phyloP scores from a whole-genome alignment of 192 early-diverging fungal species.

The Coemansia sp. region DNA sequence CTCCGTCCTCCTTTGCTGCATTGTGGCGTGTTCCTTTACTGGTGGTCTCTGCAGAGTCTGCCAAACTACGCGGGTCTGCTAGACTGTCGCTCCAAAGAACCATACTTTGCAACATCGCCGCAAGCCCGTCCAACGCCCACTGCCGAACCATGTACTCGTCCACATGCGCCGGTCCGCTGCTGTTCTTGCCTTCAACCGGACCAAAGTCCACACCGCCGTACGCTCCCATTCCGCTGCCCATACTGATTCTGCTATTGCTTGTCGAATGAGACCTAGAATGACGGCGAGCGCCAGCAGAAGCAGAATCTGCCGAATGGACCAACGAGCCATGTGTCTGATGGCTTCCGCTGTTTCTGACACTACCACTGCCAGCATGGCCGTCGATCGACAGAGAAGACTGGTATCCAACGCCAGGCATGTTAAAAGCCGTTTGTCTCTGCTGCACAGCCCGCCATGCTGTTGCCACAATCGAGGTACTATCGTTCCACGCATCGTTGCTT shows the following conservation, averaged over 20 bases:
- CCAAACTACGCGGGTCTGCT: constrained; percentile 13
- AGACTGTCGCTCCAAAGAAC: constrained; percentile 65
- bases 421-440: constrained; percentile 46
- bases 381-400: background rate
- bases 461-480: constrained; percentile 12
- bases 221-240: constrained; percentile 3
- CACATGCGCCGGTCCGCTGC: background rate
- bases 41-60: background rate
- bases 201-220: constrained; percentile 33
- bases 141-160: constrained; percentile 58
- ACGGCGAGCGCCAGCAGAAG: background rate
- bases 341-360: background rate
- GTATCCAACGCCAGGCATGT: constrained; percentile 6
- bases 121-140: constrained; percentile 63
- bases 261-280: constrained; percentile 18
- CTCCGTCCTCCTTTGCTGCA: background rate
- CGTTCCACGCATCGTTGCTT: constrained; percentile 17
- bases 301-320: background rate
- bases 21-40: background rate
- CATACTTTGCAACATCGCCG: constrained; percentile 64
- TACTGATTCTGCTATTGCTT: constrained; percentile 10
- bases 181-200: constrained; percentile 8
- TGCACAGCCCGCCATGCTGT: constrained; percentile 51
- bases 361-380: background rate
- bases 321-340: background rate